phyloP scores from a whole-genome alignment of 2,329 filamentous ascomycete genomes.

The Pezicula radicicola region DNA sequence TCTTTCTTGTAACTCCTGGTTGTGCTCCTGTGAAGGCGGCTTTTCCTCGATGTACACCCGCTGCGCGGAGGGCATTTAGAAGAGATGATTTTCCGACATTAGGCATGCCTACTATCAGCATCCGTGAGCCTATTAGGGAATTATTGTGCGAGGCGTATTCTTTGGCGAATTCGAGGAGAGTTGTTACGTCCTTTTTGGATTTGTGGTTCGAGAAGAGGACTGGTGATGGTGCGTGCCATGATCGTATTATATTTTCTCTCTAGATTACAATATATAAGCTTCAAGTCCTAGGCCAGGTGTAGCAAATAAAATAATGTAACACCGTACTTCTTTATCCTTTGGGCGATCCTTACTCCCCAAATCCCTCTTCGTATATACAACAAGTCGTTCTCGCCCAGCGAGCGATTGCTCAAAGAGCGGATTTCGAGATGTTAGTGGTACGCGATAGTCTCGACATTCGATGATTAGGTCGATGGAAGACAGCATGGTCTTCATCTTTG shows the following conservation, averaged over 20 bases:
- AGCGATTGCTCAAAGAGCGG: conserved; percentile 81
- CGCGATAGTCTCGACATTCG: conserved; percentile 91
- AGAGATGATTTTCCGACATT: conserved; percentile 95
- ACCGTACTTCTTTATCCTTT: conserved; percentile 37
- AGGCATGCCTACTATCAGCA: conserved; percentile 93
- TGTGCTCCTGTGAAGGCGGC: conserved; percentile 81
- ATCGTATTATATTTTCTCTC: conserved; percentile 47
- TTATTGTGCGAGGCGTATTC: conserved; percentile 45
- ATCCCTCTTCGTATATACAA: conserved; percentile 91
- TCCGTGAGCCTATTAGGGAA: conserved; percentile 75
- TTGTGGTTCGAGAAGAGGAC: conserved; percentile 51
- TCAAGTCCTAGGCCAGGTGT: conserved; percentile 13
- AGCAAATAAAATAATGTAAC: not conserved
- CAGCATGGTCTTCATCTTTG: conserved; percentile 78
- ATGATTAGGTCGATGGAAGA: conserved; percentile 82
- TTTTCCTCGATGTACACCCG: conserved; percentile 63
- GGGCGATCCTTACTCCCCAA: conserved; percentile 50
- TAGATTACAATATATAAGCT: conserved; percentile 15
- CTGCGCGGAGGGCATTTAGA: conserved; percentile 78
- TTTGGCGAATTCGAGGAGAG: conserved; percentile 45
- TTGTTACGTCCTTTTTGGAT: conserved; percentile 38
- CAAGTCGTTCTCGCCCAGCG: conserved; percentile 67
- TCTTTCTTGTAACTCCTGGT: conserved; percentile 85
- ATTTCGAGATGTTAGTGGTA: conserved; percentile 86
- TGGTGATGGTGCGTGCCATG: conserved; percentile 49